Evolutionary conservation across 148 eudicot species (phyloP).

Genomic region (Rheum nobile): DNA sequence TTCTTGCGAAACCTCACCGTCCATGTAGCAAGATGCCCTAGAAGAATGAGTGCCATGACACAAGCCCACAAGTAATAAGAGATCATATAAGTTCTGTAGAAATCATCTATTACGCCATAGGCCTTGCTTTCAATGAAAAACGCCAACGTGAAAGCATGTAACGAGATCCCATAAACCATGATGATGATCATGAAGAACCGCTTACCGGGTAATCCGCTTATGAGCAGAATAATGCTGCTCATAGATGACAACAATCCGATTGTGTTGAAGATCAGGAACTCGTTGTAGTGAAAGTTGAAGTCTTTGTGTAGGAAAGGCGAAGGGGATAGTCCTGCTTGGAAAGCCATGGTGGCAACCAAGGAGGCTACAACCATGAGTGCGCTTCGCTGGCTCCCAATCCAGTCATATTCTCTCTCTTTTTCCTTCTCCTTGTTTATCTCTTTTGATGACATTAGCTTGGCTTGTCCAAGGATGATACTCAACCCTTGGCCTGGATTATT

Average conservation of each 20-base stretch:
- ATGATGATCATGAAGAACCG: neutral
- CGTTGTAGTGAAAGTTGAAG: neutral
- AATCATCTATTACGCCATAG: too few species aligned
- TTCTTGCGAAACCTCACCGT: too few species aligned
- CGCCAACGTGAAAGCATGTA: too few species aligned
- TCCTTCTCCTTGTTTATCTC: neutral
- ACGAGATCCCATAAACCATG: too few species aligned
- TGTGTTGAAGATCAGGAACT: neutral
- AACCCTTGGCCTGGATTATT: conserved; percentile 18
- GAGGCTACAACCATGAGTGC: conserved; percentile 15
- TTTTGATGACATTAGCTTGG: neutral
- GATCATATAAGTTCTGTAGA: too few species aligned
- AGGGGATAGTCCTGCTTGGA: conserved; percentile 19
- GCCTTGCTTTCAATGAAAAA: too few species aligned
- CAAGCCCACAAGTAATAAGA: too few species aligned
- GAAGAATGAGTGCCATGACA: too few species aligned
- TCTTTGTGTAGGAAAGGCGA: conserved; percentile 15
- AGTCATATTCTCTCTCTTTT: conserved; percentile 8
- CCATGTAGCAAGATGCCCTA: too few species aligned
- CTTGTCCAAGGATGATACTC: conserved; percentile 19
- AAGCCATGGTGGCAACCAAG: conserved; percentile 16
- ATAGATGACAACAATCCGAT: conserved; percentile 9
- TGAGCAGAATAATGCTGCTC: conserved; percentile 8
- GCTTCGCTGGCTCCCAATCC: conserved; percentile 2
- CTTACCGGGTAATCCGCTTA: conserved; percentile 12